phyloP scores from a whole-genome alignment of 257 asterid genomes.

The Solanum arcanum region DNA sequence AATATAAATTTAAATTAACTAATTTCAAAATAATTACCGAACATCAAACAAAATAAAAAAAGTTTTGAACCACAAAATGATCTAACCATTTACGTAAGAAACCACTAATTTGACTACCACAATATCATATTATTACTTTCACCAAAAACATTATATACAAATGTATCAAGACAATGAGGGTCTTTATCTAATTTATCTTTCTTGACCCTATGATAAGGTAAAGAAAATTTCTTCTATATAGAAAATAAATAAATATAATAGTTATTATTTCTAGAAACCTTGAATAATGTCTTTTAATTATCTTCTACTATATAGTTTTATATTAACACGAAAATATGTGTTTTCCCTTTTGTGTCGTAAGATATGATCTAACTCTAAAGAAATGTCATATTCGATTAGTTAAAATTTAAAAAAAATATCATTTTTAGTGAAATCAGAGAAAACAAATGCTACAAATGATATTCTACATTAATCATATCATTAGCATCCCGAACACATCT shows the following conservation, averaged over 20 bases:
- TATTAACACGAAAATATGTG: background rate
- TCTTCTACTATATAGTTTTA: background rate
- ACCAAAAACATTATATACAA: background rate
- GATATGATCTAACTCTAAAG: background rate
- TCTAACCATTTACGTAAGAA: background rate
- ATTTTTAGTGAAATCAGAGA: background rate
- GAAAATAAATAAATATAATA: background rate
- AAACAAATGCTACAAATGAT: fast-evolving
- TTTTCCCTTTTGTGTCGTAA: background rate
- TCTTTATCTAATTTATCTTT: background rate
- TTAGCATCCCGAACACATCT: fast-evolving
- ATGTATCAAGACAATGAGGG: background rate
- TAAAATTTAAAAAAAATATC: too few species aligned
- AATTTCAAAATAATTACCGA: fast-evolving
- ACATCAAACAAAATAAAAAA: fast-evolving
- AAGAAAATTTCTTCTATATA: background rate
- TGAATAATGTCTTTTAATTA: background rate
- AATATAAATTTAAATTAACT: fast-evolving
- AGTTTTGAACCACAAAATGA: background rate
- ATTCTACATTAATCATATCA: fast-evolving
- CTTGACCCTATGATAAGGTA: background rate
- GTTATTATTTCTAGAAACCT: background rate
- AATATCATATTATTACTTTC: background rate
- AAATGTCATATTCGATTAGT: too few species aligned
- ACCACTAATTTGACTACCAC: background rate